Conservation (phyloP, 305 asterid species). For the Ilex paraguariensis region DNA sequence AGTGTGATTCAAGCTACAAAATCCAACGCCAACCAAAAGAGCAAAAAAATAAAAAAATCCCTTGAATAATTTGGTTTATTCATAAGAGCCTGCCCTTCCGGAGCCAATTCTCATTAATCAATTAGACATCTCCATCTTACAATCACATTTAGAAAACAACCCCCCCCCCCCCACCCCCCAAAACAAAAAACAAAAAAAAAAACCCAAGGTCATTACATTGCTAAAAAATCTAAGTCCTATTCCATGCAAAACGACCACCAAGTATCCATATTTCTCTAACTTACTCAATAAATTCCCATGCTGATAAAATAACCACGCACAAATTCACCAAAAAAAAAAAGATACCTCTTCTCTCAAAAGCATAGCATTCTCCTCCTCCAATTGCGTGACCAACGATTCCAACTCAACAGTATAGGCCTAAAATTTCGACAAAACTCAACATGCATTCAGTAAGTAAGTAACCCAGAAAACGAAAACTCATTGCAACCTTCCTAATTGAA, state of each 20-base stretch:
- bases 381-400: conserved; percentile 74
- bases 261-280: no score
- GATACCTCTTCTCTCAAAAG: conserved; percentile 72
- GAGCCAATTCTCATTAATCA: no score
- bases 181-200: not conserved
- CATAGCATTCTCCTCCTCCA: conserved; percentile 81
- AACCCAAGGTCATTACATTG: not conserved
- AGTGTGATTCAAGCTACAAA: no score
- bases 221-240: not conserved
- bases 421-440: conserved; percentile 3
- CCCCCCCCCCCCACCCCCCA: no score
- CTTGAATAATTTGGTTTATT: no score
- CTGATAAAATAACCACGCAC: not conserved
- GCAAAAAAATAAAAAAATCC: no score
- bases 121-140: no score
- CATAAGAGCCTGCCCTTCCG: no score
- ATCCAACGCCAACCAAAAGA: no score
- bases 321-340: not conserved
- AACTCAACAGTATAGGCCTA: conserved; percentile 94
- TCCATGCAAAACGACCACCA: not conserved
- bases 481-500: not conserved
- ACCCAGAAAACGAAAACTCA: not conserved
- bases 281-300: not conserved
- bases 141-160: no score
- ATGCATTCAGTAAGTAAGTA: conserved; percentile 10